Evolutionary conservation across 1,284 basidiomycete species (phyloP).

Genomic region (Papiliotrema laurentii): DNA sequence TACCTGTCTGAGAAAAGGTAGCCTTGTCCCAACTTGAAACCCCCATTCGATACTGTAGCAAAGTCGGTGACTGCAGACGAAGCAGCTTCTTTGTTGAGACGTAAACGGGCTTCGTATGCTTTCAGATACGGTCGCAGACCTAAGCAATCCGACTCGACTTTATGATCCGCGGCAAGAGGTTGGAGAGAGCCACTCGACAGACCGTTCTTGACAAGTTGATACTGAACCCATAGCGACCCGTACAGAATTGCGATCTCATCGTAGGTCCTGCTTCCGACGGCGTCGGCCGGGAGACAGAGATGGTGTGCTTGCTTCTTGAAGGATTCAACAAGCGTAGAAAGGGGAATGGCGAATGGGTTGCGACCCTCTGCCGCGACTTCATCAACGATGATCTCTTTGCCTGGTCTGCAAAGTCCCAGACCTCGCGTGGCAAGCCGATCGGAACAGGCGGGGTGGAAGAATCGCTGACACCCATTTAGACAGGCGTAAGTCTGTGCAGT

Average conservation of each 20-base stretch:
- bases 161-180: conserved; percentile 25
- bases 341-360: conserved; percentile 54
- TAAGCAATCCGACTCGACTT: conserved; percentile 52
- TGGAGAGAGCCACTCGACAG: conserved; percentile 59
- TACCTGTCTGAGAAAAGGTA: conserved; percentile 65
- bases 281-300: conserved; percentile 36
- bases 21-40: conserved; percentile 26
- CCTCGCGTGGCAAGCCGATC: conserved; percentile 33
- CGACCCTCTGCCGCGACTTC: conserved; percentile 13
- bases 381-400: conserved; percentile 37
- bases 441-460: conserved; percentile 59
- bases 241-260: conserved; percentile 65
- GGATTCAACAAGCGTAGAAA: background rate
- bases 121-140: conserved; percentile 58
- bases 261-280: conserved; percentile 53
- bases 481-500: conserved; percentile 63
- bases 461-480: conserved; percentile 55
- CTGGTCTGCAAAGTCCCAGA: conserved; percentile 48
- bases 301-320: conserved; percentile 9
- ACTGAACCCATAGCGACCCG: conserved; percentile 60
- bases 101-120: conserved; percentile 56
- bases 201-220: conserved; percentile 63
- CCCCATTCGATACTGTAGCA: conserved; percentile 10
- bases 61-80: conserved; percentile 28
- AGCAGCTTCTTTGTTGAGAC: conserved; percentile 3